A percentile compares a stretch with the other conserved stretches of the same genome.
Conservation (phyloP, 108 stramenopile species). For the Nitzschia palea region DNA sequence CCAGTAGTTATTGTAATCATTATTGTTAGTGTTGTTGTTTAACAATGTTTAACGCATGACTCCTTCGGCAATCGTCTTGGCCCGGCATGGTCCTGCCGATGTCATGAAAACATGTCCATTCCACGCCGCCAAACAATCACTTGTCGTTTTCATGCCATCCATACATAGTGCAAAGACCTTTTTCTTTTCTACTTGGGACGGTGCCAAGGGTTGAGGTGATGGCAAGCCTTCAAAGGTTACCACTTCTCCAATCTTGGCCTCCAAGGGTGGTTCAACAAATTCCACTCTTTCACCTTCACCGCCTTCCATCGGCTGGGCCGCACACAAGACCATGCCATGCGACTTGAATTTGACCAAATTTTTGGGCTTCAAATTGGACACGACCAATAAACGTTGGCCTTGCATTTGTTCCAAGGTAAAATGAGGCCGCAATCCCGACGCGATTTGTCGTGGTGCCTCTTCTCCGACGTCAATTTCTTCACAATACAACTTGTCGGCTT, state of each 20-base stretch:
- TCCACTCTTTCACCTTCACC: constrained; percentile 77
- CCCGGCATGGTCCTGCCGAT: constrained; percentile 71
- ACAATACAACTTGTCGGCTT: constrained; percentile 96
- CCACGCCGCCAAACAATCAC: constrained; percentile 72
- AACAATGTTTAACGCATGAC: constrained; percentile 62
- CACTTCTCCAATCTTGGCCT: constrained; percentile 89
- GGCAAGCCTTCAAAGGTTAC: constrained; percentile 90
- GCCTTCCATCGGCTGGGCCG: constrained; percentile 65
- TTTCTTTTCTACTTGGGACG: constrained; percentile 95
- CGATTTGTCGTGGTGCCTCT: constrained; percentile 41
- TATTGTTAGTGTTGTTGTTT: neutral
- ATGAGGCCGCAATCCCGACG: constrained; percentile 50
- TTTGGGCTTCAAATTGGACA: constrained; percentile 97
- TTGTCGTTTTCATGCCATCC: constrained; percentile 86
- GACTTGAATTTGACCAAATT: constrained; percentile 93
- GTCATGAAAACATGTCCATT: constrained; percentile 88
- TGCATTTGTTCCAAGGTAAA: constrained; percentile 90
- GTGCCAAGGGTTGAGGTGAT: constrained; percentile 65
- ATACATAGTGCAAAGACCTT: constrained; percentile 91
- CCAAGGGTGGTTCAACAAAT: constrained; percentile 93
- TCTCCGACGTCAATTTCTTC: constrained; percentile 98
- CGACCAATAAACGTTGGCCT: constrained; percentile 89
- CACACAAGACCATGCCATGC: constrained; percentile 98
- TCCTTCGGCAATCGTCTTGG: constrained; percentile 68
- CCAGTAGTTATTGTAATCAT: neutral